Evolutionary conservation across 2,329 filamentous ascomycete genomes (phyloP), one percentile per base, ranked within the genome.

Genomic region (Microdochium paspali): DNA sequence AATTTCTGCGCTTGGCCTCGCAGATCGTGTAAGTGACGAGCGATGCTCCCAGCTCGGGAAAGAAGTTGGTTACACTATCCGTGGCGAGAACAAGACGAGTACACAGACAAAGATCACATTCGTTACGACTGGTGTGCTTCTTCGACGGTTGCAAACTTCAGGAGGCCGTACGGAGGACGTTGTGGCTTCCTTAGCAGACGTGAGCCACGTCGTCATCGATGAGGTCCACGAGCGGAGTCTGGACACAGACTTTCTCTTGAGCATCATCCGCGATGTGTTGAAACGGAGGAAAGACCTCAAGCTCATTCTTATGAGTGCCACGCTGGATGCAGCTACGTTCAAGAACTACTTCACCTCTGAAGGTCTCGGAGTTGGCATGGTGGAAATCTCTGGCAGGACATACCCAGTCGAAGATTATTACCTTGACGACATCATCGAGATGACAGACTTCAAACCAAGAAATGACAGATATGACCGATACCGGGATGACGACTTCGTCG

Each of bases 141-240:
- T 98, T 18, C 77, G 93, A 51, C 82, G 90, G 12, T 74, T 98
- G n/a, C 93, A 98, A 66, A 93, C 87, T 0, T 90, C 88, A 3
- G 88, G 89, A 45, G 87, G 87, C 5, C 78, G 80, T 25, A 80
- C 85, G 12, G 84, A 90, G 23, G 88, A 95, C 59, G 82, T 95
- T 1, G 78, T 87, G 46, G 79, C 84, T 20, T 88, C 90, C 32
- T 67, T 98, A 44, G 86, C 87, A 5, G 88, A 96, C 64, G 84
- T 98, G 52, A 96, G 87, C 55, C 93, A 98, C 61, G 81, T 98
- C 7, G 86, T 97, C 18, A 90, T 97, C 42, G 91, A 98, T 61
- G 91, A 98, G 66, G 91, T 97, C 3, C 91, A 98, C 68, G 91
- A 98, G 65, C 82, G 91, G 47, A 95, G 88, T 66, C 72, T 98